These are phyloP conservation scores for Exophiala oligosperma DNA, from an alignment of 2,329 filamentous ascomycete genomes.

Conservation along the genomic window DNA sequence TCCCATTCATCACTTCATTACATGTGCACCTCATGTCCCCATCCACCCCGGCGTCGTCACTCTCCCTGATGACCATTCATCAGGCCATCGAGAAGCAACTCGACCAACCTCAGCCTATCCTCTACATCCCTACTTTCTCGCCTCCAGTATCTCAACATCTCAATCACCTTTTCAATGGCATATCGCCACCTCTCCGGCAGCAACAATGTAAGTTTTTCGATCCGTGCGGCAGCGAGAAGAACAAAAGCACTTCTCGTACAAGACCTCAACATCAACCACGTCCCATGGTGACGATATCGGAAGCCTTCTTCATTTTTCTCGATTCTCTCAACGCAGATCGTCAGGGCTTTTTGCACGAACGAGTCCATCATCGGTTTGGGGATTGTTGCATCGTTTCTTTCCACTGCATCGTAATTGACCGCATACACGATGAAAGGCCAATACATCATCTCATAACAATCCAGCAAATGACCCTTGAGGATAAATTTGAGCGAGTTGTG, in stretches of 20 bases:
- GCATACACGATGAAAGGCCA: conserved; percentile 38
- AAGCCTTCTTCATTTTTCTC: conserved; percentile 36
- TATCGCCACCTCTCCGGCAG: conserved; percentile 32
- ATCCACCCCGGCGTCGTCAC: no score
- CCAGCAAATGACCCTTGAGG: conserved; percentile 36
- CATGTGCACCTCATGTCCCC: no score
- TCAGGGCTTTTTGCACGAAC: conserved; percentile 33
- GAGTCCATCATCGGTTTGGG: conserved; percentile 26
- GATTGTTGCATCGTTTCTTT: conserved; percentile 28
- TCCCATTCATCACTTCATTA: no score
- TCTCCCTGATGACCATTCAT: conserved; percentile 6
- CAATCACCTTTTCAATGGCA: conserved; percentile 30
- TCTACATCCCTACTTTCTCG: conserved; percentile 31
- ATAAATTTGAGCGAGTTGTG: conserved; percentile 38
- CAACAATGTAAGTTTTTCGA: conserved; percentile 38
- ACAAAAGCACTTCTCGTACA: conserved; percentile 36
- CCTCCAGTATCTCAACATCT: conserved; percentile 33
- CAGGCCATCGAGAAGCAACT: conserved; percentile 15
- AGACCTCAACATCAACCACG: conserved; percentile 37
- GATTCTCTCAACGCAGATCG: conserved; percentile 36
- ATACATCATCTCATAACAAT: conserved; percentile 42
- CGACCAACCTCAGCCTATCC: conserved; percentile 30
- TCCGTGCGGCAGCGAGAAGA: conserved; percentile 32
- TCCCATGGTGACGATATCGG: conserved; percentile 37
- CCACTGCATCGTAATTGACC: conserved; percentile 34